Base-by-base conservation (phyloP, 176 grass and related monocot species). In the Oryza glaberrima region DNA sequence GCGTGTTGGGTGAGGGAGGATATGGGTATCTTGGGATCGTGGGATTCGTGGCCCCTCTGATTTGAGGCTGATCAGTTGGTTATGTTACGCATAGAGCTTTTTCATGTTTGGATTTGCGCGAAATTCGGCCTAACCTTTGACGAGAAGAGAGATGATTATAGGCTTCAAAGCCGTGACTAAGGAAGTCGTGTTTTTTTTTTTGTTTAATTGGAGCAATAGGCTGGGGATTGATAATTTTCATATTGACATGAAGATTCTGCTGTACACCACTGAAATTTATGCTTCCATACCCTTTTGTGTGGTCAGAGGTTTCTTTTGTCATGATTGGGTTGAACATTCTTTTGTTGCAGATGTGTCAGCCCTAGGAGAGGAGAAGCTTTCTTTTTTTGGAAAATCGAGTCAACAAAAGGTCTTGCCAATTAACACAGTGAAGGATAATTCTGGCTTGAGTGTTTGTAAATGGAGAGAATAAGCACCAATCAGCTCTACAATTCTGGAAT, bases 381-480 rank as follows among this genome's bases (percentile, higher is more conserved):
- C 41, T 9, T 10, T 10, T 45, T 7, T 72, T 82, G 44, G 15
- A 11, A 36, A 73, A 48, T 78, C 43, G 16, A 73, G 43, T n/a
- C 17, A 44, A 67, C 15, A 67, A 69, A 75, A 61, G 66, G 14
- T 36, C 36, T 71, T 72, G 66, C 8, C n/a, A n/a, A 78, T 14
- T 65, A 6, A 7, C 3, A 49, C 4, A 14, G 35, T 65, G 40
- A 65, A 77, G 66, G 73, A 69, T 69, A 23, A 49, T 49, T 90
- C 8, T 41, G 65, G 64, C 23, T 16, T 71, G 2, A 11, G 13
- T 28, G 47, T 65, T 71, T 28, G 43, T 83, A 77, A 70, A 88
- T 90, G 91, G 88, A 93, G 82, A 93, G 85, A 69, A 70, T 86
- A 72, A 85, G 61, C 34, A 63, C 82, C 43, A 88, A 88, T 23